Conservation (phyloP, 768 basidiomycete species). For the Lanmaoa rubissima region DNA sequence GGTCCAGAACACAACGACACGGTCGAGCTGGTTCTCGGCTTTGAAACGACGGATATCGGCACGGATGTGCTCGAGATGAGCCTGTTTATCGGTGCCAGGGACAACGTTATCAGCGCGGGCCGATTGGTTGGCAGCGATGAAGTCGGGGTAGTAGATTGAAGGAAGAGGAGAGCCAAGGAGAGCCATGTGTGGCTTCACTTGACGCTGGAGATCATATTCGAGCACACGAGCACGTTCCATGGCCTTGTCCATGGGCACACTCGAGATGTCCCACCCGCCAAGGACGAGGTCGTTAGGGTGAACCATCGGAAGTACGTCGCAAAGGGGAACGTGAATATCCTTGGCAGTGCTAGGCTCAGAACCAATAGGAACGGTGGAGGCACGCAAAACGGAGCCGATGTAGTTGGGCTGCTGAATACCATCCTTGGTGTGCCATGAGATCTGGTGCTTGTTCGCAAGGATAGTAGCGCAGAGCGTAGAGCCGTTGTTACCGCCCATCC, state of each 20-base stretch:
- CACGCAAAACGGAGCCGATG: slow-evolving; percentile 94
- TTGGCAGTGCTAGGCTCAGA: slow-evolving; percentile 75
- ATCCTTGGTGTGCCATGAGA: slow-evolving; percentile 91
- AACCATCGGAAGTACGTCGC: slow-evolving; percentile 93
- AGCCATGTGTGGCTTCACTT: slow-evolving; percentile 85
- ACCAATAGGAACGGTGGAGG: slow-evolving; percentile 92
- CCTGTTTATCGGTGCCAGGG: slow-evolving; percentile 82
- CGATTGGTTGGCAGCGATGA: slow-evolving; percentile 97
- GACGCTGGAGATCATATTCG: slow-evolving; percentile 95
- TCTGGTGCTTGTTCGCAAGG: slow-evolving; percentile 93
- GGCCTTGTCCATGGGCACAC: slow-evolving; percentile 79
- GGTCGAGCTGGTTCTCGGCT: slow-evolving; percentile 74
- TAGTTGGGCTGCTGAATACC: slow-evolving; percentile 96
- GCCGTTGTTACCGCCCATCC: slow-evolving; percentile 97
- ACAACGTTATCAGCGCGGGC: slow-evolving; percentile 93
- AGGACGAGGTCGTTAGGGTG: slow-evolving; percentile 98
- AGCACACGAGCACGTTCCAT: slow-evolving; percentile 93
- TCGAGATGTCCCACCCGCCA: slow-evolving; percentile 98
- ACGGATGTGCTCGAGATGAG: slow-evolving; percentile 88
- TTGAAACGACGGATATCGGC: slow-evolving; percentile 96
- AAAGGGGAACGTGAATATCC: slow-evolving; percentile 90
- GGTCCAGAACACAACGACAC: slow-evolving; percentile 95
- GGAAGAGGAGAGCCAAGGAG: slow-evolving; percentile 81
- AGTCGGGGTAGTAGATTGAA: slow-evolving; percentile 95
- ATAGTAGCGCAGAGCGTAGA: slow-evolving; percentile 91